These are phyloP conservation scores for maize (Zea mays) DNA, from an alignment of 176 grass and related monocot genomes.

Conservation along the genomic window Zm-B73-REFERENCE-NAM-5.0 NC_050097.1:23708001-23708500, in stretches of 20 bases:
- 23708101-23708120: slow-evolving; percentile 3
- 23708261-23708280: neutral
- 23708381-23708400: neutral
- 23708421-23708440: slow-evolving; percentile 5
- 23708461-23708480: slow-evolving; percentile 95
- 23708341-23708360: slow-evolving; percentile 5
- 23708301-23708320: neutral
- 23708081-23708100: slow-evolving; percentile 4
- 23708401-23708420: neutral
- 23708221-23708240: neutral
- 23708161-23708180: neutral
- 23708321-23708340: neutral
- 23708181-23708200: neutral
- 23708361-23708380: neutral
- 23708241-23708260: neutral
- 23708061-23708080: slow-evolving; percentile 20
- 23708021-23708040: neutral
- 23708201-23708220: neutral
- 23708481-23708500: slow-evolving; percentile 74
- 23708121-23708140: neutral
- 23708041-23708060: neutral
- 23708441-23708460: slow-evolving; percentile 58
- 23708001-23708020: neutral
- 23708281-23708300: neutral
- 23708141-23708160: neutral